phyloP scores from a whole-genome alignment of 345 rosid genomes.

The Aurinia saxatilis region DNA sequence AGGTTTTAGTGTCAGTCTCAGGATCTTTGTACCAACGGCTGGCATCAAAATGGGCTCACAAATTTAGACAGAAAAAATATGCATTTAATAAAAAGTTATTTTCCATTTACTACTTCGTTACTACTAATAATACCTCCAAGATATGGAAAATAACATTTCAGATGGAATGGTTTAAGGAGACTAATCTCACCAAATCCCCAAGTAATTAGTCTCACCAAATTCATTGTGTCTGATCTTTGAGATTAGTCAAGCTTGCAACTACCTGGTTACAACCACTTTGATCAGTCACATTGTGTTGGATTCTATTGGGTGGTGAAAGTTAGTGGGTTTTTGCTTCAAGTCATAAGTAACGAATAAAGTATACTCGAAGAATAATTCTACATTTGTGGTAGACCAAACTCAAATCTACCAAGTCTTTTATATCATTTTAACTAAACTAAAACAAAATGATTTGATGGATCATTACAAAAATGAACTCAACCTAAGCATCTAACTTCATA shows the following conservation, averaged over 20 bases:
- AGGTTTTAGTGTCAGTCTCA: conserved; percentile 18
- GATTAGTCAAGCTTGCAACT: conserved; percentile 26
- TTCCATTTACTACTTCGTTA: not conserved
- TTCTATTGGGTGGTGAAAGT: conserved; percentile 27
- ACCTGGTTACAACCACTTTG: conserved; percentile 22
- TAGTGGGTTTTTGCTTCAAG: conserved; percentile 27
- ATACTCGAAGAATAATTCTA: conserved; percentile 25
- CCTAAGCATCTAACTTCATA: not conserved
- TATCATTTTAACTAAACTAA: not conserved
- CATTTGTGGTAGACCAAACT: conserved; percentile 25
- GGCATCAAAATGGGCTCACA: conserved; percentile 26
- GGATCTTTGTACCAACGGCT: conserved; percentile 26
- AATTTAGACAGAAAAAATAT: conserved; percentile 8
- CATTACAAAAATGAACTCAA: not conserved
- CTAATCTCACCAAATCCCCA: conserved; percentile 18
- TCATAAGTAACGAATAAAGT: conserved; percentile 28
- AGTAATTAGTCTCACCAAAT: conserved; percentile 21
- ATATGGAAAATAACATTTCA: not conserved
- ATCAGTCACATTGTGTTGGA: conserved; percentile 21
- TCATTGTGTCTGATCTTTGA: not conserved
- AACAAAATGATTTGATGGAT: not conserved
- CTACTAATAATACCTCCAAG: conserved; percentile 5
- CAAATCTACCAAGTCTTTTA: conserved; percentile 11
- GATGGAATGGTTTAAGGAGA: conserved; percentile 5
- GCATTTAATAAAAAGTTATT: conserved; percentile 12